Conservation (phyloP, 805 yeast genomes). For the Nakazawaea wyomingensis region DNA sequence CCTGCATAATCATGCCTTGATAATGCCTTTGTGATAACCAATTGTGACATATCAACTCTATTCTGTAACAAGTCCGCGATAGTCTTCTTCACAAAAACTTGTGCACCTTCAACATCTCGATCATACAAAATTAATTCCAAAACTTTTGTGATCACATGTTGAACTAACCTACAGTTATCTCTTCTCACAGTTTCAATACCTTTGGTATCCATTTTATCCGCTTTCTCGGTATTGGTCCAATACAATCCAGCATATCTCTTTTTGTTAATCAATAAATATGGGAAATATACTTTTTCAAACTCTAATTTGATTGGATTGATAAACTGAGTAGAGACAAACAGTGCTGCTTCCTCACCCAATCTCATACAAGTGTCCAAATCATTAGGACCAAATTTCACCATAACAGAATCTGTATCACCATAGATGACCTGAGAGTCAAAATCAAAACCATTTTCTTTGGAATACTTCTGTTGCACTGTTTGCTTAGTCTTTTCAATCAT, state of each 20-base stretch:
- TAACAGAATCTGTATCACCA: slow-evolving; percentile 99
- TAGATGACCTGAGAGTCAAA: slow-evolving; percentile 87
- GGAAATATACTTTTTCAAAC: slow-evolving; percentile 94
- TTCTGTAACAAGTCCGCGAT: slow-evolving; percentile 90
- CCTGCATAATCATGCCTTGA: slow-evolving; percentile 89
- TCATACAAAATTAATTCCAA: slow-evolving; percentile 80
- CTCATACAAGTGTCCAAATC: slow-evolving; percentile 84
- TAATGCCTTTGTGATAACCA: slow-evolving; percentile 90
- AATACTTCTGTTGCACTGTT: slow-evolving; percentile 76
- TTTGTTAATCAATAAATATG: slow-evolving; percentile 89
- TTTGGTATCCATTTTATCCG: slow-evolving; percentile 95
- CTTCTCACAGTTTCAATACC: slow-evolving; percentile 98
- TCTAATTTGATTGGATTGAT: slow-evolving; percentile 87
- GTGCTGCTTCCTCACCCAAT: slow-evolving; percentile 93
- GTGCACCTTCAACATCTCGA: slow-evolving; percentile 81
- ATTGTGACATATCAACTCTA: slow-evolving; percentile 84
- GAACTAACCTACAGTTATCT: slow-evolving; percentile 94
- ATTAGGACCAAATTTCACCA: slow-evolving; percentile 90
- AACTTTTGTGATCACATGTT: slow-evolving; percentile 89
- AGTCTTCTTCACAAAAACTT: slow-evolving; percentile 75
- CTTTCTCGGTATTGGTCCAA: slow-evolving; percentile 91
- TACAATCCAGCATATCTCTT: slow-evolving; percentile 95
- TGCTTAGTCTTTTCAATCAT: slow-evolving; percentile 93
- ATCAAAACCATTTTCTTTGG: slow-evolving; percentile 76
- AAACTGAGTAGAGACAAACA: slow-evolving; percentile 71